Evolutionary conservation across 2,329 filamentous ascomycete genomes (phyloP).

Genomic region (Venturia asperata): DNA sequence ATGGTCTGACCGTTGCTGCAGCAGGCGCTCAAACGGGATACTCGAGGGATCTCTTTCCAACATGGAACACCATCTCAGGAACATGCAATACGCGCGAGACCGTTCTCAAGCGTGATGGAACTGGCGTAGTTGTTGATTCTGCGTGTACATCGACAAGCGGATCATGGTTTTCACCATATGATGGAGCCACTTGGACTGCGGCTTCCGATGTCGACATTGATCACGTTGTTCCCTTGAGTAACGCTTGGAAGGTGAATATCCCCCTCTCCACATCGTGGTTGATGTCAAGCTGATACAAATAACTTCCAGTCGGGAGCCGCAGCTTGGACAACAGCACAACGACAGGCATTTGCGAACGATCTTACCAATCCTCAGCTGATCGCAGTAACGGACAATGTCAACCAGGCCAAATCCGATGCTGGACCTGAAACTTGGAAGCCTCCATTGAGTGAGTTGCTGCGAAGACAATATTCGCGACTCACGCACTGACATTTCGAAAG

Average conservation of each 20-base stretch:
- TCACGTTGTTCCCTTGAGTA: conserved; percentile 73
- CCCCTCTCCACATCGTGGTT: neutral
- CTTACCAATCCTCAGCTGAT: conserved; percentile 66
- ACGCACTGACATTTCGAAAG: conserved; percentile 28
- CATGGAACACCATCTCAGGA: conserved; percentile 61
- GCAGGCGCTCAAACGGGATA: conserved; percentile 52
- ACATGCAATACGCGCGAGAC: conserved; percentile 66
- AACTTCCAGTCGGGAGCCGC: conserved; percentile 59
- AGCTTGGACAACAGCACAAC: conserved; percentile 60
- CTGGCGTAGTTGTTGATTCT: conserved; percentile 49
- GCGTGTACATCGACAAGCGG: conserved; percentile 60
- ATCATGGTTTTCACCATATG: conserved; percentile 65
- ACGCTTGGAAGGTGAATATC: conserved; percentile 62
- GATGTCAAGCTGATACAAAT: neutral
- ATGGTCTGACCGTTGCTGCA: conserved; percentile 50
- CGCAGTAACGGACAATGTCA: conserved; percentile 71
- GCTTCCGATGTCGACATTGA: conserved; percentile 72
- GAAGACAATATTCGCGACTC: no score
- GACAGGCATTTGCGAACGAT: conserved; percentile 70
- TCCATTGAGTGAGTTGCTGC: conserved; percentile 43
- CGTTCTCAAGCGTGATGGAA: conserved; percentile 68
- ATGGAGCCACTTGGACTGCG: conserved; percentile 62
- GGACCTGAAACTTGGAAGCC: conserved; percentile 74
- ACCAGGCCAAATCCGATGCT: conserved; percentile 64
- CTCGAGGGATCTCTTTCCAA: conserved; percentile 60